A percentile compares a stretch with the other conserved stretches of the same genome.
phyloP scores from a whole-genome alignment of 352 stramenopile species.

The Pythium dissotocum region DNA sequence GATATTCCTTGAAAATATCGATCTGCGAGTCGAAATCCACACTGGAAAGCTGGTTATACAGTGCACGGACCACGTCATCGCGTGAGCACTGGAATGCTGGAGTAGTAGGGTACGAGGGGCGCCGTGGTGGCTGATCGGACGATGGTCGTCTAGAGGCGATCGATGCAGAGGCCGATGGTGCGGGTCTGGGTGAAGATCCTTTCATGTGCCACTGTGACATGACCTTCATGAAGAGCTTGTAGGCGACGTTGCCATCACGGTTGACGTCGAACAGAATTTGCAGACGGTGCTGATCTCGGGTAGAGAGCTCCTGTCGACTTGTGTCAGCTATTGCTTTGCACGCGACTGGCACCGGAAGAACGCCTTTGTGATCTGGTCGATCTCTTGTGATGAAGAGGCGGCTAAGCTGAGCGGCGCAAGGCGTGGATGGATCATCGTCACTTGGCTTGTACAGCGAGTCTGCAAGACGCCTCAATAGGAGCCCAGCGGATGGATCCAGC shows the following conservation, averaged over 20 bases:
- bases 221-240: slow-evolving; percentile 74
- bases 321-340: slow-evolving; percentile 38
- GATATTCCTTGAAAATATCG: slow-evolving; percentile 63
- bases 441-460: slow-evolving; percentile 27
- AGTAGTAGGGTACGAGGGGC: neutral
- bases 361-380: slow-evolving; percentile 25
- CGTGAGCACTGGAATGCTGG: slow-evolving; percentile 11
- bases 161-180: neutral
- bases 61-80: slow-evolving; percentile 41
- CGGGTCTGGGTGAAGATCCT: neutral
- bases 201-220: slow-evolving; percentile 51
- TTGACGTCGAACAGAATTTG: slow-evolving; percentile 75
- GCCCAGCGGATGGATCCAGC: slow-evolving; percentile 48
- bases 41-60: slow-evolving; percentile 70
- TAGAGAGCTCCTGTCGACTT: slow-evolving; percentile 30
- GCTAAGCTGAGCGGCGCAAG: slow-evolving; percentile 54
- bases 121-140: neutral
- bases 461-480: slow-evolving; percentile 38
- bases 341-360: slow-evolving; percentile 33
- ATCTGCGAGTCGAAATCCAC: slow-evolving; percentile 70
- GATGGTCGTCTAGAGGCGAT: neutral
- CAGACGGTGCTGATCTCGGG: slow-evolving; percentile 40
- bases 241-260: slow-evolving; percentile 57
- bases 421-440: slow-evolving; percentile 22
- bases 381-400: slow-evolving; percentile 44